A percentile compares a stretch with the other conserved stretches of the same genome.
Conservation (phyloP, 805 yeast genomes). For the Ogataea minuta region DNA sequence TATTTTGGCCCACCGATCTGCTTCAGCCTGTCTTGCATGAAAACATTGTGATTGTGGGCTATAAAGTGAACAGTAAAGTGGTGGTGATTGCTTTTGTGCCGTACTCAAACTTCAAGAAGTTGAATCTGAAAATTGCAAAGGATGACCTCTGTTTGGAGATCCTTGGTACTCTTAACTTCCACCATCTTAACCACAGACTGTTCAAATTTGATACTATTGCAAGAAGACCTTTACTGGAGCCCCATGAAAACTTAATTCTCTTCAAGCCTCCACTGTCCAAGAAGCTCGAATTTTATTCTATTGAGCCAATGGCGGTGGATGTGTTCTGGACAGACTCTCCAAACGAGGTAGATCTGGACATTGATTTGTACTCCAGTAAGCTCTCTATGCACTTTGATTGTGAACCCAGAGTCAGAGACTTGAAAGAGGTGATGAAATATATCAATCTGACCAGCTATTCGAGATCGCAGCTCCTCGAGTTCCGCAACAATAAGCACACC, state of each 20-base stretch:
- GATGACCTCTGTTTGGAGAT: conserved; percentile 25
- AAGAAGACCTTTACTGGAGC: conserved; percentile 17
- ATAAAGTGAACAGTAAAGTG: conserved; percentile 22
- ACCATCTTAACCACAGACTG: conserved; percentile 13
- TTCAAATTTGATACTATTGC: conserved; percentile 17
- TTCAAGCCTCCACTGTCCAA: conserved; percentile 71
- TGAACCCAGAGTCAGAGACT: conserved; percentile 17
- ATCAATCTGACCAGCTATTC: conserved; percentile 33
- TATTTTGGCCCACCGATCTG: conserved; percentile 35
- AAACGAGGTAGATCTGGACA: conserved; percentile 12
- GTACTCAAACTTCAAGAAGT: conserved; percentile 15
- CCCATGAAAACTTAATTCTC: conserved; percentile 37
- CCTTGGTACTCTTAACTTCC: conserved; percentile 29
- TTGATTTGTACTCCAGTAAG: conserved; percentile 28
- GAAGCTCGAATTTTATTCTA: conserved; percentile 73
- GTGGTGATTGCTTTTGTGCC: conserved; percentile 29
- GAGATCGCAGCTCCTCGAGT: conserved; percentile 21
- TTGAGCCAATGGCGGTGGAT: conserved; percentile 69
- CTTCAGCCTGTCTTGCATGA: conserved; percentile 2
- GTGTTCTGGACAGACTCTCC: conserved; percentile 36
- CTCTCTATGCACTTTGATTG: conserved; percentile 26
- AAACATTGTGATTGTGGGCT: conserved; percentile 29
- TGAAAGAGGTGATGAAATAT: conserved; percentile 28
- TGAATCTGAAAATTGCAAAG: conserved; percentile 17
- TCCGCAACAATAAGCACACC: neutral